phyloP scores from a whole-genome alignment of 1,139 yeast species.

The Yamadazyma songkhlaensis region DNA sequence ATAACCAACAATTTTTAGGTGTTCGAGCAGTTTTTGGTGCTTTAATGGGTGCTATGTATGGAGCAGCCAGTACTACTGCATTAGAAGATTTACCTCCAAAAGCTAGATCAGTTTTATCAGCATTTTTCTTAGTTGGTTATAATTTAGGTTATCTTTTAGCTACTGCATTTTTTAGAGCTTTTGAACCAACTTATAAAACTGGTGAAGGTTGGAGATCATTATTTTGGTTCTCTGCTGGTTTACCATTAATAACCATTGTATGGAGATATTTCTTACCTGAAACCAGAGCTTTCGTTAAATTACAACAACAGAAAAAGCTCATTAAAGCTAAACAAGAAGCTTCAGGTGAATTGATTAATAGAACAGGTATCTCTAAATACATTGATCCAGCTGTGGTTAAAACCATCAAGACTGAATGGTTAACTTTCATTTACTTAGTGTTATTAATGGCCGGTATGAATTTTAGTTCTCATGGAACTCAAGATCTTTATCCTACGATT shows the following conservation, averaged over 20 bases:
- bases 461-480: constrained; percentile 55
- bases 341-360: constrained; percentile 1
- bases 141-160: constrained; percentile 38
- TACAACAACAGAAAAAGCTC: constrained; percentile 16
- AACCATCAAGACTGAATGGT: constrained; percentile 38
- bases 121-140: constrained; percentile 39
- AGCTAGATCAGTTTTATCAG: constrained; percentile 36
- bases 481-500: constrained; percentile 52
- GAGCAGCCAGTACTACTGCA: constrained; percentile 29
- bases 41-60: constrained; percentile 40
- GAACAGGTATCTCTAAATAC: constrained; percentile 5
- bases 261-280: constrained; percentile 36
- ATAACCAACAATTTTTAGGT: constrained; percentile 62
- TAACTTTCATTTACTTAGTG: constrained; percentile 42
- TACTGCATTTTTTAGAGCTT: constrained; percentile 39
- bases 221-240: constrained; percentile 77
- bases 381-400: constrained; percentile 16
- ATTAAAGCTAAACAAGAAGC: constrained; percentile 4
- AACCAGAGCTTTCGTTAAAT: constrained; percentile 24
- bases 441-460: constrained; percentile 49
- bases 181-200: constrained; percentile 58
- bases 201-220: constrained; percentile 65
- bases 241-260: constrained; percentile 30
- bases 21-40: constrained; percentile 46
- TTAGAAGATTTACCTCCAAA: constrained; percentile 34